These are phyloP conservation scores for Eutypa lata DNA, from an alignment of 2,329 filamentous ascomycete species.

Conservation along the genomic window DNA sequence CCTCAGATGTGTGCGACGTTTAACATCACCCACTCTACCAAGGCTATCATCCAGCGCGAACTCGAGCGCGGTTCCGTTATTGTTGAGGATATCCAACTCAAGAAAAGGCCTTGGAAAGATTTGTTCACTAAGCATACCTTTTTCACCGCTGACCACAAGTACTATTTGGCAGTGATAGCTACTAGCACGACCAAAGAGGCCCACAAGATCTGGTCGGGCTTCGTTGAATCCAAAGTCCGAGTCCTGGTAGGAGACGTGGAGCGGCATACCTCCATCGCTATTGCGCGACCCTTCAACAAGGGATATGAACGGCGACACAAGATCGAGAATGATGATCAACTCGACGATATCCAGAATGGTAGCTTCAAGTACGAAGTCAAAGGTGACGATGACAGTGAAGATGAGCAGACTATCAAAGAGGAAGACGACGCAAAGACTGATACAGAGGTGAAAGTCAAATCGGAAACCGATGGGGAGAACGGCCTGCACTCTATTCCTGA, in stretches of 20 bases:
- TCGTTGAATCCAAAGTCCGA: constrained; percentile 90
- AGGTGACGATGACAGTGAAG: constrained; percentile 21
- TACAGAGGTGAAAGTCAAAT: constrained; percentile 4
- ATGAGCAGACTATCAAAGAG: constrained; percentile 22
- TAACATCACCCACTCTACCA: constrained; percentile 85
- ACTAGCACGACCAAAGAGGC: constrained; percentile 80
- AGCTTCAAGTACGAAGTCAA: constrained; percentile 44
- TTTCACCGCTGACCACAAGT: constrained; percentile 90
- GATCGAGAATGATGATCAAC: constrained; percentile 54
- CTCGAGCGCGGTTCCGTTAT: constrained; percentile 75
- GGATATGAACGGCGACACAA: constrained; percentile 81
- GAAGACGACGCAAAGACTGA: constrained; percentile 19
- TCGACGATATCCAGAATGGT: constrained; percentile 53
- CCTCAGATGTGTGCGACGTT: constrained; percentile 98
- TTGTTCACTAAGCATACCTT: constrained; percentile 89
- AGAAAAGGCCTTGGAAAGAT: constrained; percentile 78
- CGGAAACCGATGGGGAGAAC: constrained; percentile 35
- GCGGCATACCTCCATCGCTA: constrained; percentile 70
- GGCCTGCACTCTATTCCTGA: constrained; percentile 35
- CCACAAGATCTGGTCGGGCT: constrained; percentile 83
- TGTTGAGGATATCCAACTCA: constrained; percentile 73
- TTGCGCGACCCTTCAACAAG: constrained; percentile 91
- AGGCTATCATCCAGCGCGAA: constrained; percentile 79
- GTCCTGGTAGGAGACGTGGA: constrained; percentile 82
- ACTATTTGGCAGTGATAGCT: constrained; percentile 86